Evolutionary conservation across 2,329 filamentous ascomycete genomes (phyloP).

Genomic region (Microcera coccophila): DNA sequence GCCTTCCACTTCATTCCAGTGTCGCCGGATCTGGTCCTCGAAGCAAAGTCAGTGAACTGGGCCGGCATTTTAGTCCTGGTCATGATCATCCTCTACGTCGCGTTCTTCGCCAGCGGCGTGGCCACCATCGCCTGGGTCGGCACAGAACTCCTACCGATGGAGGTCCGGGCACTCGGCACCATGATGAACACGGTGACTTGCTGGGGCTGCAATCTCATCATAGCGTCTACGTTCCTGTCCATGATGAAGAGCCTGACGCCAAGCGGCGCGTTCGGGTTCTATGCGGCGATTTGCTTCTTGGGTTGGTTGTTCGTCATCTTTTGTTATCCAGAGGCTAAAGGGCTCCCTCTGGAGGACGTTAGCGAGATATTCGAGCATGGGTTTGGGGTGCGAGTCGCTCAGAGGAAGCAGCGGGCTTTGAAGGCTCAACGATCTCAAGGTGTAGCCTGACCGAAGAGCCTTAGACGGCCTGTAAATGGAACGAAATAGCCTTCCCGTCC

Average conservation of each 20-base stretch:
- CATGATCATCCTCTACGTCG: slow-evolving; percentile 44
- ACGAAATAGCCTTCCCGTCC: too few species aligned
- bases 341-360: slow-evolving; percentile 49
- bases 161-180: slow-evolving; percentile 42
- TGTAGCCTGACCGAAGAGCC: too few species aligned
- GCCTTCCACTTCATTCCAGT: slow-evolving; percentile 44
- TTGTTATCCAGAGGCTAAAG: slow-evolving; percentile 50
- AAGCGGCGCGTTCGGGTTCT: slow-evolving; percentile 47
- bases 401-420: slow-evolving; percentile 32
- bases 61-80: slow-evolving; percentile 28
- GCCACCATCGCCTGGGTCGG: slow-evolving; percentile 45
- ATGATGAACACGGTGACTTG: slow-evolving; percentile 44
- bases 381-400: slow-evolving; percentile 40
- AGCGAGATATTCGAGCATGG: slow-evolving; percentile 45
- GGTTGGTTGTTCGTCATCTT: slow-evolving; percentile 40
- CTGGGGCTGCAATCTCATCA: slow-evolving; percentile 45
- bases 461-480: too few species aligned
- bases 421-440: too few species aligned
- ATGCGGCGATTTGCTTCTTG: slow-evolving; percentile 43
- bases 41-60: slow-evolving; percentile 24
- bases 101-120: slow-evolving; percentile 34
- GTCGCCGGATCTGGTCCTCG: slow-evolving; percentile 36
- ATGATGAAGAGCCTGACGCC: slow-evolving; percentile 45
- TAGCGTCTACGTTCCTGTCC: slow-evolving; percentile 44
- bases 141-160: slow-evolving; percentile 42